Base-by-base conservation (phyloP, 176 grass and related monocot species). In the Avena insularis region DNA sequence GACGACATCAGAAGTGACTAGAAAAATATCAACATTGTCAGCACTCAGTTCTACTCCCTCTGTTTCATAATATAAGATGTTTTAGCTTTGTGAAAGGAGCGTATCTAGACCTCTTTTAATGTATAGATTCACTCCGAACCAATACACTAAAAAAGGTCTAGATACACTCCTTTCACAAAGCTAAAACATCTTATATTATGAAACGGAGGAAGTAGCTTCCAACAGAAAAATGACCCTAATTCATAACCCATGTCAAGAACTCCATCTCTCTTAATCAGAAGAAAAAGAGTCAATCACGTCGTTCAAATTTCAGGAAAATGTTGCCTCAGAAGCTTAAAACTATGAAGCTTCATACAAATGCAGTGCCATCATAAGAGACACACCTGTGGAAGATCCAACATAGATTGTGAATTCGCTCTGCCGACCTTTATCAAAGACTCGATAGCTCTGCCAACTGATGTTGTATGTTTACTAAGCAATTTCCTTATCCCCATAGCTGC, bases 371-470 rank as follows among this genome's bases (percentile, higher is more conserved):
- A 65, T 45, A 87, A 88, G 87, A 84, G 75, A 75, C 48, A 47
- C 10, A 95, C 96, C 93, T 98, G 96, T 87, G 96, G 93, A 85
- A 98, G 90, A 90, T 98, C 96, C 77, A 98, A 78, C 87, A 88
- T 87, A 71, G 96, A 93, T 83, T 71, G 49, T 57, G 88, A 81
- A 93, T 87, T 91, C 49, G 95, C 47, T 89, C 85, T 95, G 14
- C 96, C 96, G 27, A 91, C 63, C 90, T 90, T 98, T 82, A 98
- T 83, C 93, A 95, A 86, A 88, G 93, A 92, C 83, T 98, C 93
- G 17, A 98, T 78, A 57, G 91, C 83, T 87, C 78, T 92, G 72
- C 96, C 91, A 29, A 98, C 76, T 36, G 46, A 73, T 87, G 82
- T 20, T 85, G 90, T 81, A 88, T 73, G 66, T 80, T 89, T 88